Evolutionary conservation across 2,329 filamentous ascomycete species (phyloP).

Genomic region (Aspergillus caelatus): DNA sequence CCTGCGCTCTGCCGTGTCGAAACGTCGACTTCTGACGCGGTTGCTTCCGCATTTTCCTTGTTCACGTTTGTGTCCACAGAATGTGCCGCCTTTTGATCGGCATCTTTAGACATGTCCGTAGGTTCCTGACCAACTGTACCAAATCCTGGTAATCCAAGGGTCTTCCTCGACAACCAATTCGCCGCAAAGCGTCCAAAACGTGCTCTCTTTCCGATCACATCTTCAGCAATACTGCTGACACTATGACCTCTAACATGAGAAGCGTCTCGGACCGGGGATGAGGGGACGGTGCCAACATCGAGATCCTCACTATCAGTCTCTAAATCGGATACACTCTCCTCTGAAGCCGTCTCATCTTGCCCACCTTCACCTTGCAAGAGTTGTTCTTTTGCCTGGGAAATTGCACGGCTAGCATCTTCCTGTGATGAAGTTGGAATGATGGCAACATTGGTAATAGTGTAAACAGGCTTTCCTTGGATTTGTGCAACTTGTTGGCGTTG

Average conservation of each 20-base stretch:
- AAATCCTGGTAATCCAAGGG: slow-evolving; percentile 73
- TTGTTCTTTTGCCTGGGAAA: slow-evolving; percentile 62
- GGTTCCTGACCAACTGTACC: slow-evolving; percentile 64
- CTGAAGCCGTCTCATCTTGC: slow-evolving; percentile 32
- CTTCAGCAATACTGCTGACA: slow-evolving; percentile 71
- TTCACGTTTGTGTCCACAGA: slow-evolving; percentile 13
- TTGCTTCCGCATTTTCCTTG: slow-evolving; percentile 15
- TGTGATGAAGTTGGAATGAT: slow-evolving; percentile 85
- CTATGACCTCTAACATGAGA: slow-evolving; percentile 34
- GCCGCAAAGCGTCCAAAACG: slow-evolving; percentile 88
- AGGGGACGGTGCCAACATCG: slow-evolving; percentile 30
- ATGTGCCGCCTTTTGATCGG: slow-evolving; percentile 15
- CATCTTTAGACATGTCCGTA: slow-evolving; percentile 22
- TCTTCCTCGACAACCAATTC: slow-evolving; percentile 85
- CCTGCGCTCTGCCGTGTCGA: slow-evolving; percentile 9
- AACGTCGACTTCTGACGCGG: slow-evolving; percentile 8
- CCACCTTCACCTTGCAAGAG: slow-evolving; percentile 43
- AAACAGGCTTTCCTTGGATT: slow-evolving; percentile 78
- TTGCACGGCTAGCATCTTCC: slow-evolving; percentile 71
- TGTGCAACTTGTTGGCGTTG: slow-evolving; percentile 86
- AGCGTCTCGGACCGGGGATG: slow-evolving; percentile 30
- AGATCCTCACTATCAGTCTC: slow-evolving; percentile 31
- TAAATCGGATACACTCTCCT: slow-evolving; percentile 31
- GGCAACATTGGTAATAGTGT: slow-evolving; percentile 84
- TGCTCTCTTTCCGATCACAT: slow-evolving; percentile 81